Base-by-base conservation (phyloP, 2,329 filamentous ascomycete genomes). In the Lasiodiplodia sp. region DNA sequence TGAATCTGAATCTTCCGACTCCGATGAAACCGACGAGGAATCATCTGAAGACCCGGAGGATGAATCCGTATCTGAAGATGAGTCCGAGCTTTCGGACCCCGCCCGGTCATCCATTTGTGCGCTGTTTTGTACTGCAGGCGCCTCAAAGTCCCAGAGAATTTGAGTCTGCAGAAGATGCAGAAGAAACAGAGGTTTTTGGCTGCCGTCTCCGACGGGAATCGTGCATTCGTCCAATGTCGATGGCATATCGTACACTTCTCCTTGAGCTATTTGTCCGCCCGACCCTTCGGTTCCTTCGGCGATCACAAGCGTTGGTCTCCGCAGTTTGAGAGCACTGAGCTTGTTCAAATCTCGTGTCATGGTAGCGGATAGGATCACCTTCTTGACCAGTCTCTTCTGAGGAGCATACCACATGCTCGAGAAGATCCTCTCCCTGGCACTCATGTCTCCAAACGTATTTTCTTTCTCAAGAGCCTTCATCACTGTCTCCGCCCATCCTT, bases 361-460 rank as follows among this genome's bases (percentile, higher is more conserved):
- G 0, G 95, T 97, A 6, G 95, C 96, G 77, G 93, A 97, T 3
- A 97, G 86, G 65, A 98, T 87, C 21, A 97, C 86, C 80, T 97
- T 98, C 63, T 90, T 88, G 3, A 96, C 84, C 73, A 76, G 60
- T 73, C 81, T 71, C 73, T 81, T 75, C 72, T 76, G 71, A 71
- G 77, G 49, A 75, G 79, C 75, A 77, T 80, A 71, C 75, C 81
- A 71, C 78, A 79, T 69, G 49, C 73, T 64, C 76, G 85, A 83
- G 67, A 84, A 83, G 62, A 86, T 83, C 25, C 83, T 83, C 71
- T 88, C 86, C 58, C 87, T 82, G 2, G 84, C 81, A 28, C 85
- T 84, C 72, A 85, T 85, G 2, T 81, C 78, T 52, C 83, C 83
- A 7, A 72, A 73, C 8, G 78, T 79, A 47, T 84, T 84, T 70